Percentiles rank a stretch among this genome's conserved stretches.
Conservation (phyloP, 2,329 filamentous ascomycete genomes). For the Falciphora oryzae region DNA sequence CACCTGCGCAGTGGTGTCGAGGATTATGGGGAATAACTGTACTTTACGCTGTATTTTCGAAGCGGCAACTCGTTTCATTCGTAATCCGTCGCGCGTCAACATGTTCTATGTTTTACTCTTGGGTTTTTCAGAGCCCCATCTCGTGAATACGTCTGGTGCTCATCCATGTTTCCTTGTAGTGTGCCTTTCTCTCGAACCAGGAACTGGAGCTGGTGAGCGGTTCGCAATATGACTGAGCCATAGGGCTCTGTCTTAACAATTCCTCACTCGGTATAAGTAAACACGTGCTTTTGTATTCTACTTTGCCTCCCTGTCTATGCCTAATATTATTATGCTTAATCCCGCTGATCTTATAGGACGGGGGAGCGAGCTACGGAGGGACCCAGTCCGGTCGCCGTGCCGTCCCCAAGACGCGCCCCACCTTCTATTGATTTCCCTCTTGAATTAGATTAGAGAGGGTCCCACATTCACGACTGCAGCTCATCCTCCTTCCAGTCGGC, state of each 20-base stretch:
- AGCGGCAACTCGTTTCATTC: not conserved
- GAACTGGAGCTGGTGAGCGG: no score
- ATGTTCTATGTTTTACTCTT: not conserved
- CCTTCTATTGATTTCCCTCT: not conserved
- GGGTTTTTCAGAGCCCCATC: not conserved
- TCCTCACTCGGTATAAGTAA: not conserved
- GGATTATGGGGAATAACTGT: not conserved
- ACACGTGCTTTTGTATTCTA: not conserved
- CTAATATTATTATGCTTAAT: conserved; percentile 1
- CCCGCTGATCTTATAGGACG: not conserved
- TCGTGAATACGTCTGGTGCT: not conserved
- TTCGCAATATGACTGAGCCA: no score
- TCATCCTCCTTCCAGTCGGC: conserved; percentile 62
- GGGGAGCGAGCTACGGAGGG: not conserved
- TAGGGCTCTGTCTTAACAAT: no score
- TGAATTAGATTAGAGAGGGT: not conserved
- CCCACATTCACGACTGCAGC: conserved; percentile 50
- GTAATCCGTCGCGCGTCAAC: not conserved
- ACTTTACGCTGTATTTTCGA: not conserved
- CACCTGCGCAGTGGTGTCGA: not conserved
- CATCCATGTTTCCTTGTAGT: no score
- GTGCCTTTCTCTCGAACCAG: no score
- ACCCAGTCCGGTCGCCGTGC: not conserved
- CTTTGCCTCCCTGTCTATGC: not conserved
- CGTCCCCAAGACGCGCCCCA: not conserved